Evolutionary conservation across 495 filamentous ascomycete genomes (phyloP).

Genomic region (Parmelia sp.): DNA sequence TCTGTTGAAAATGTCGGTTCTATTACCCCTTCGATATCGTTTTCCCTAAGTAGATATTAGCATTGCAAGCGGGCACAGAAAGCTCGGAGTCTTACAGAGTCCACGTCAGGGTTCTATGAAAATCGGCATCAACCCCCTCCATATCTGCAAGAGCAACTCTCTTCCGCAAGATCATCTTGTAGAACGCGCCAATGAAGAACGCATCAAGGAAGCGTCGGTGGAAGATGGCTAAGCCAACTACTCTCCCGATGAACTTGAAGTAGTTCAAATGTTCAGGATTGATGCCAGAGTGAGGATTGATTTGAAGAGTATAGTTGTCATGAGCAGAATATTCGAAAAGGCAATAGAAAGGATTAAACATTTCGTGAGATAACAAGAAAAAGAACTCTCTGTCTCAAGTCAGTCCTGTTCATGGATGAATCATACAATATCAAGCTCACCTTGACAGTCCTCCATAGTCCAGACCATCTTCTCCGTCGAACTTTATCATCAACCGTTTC

Average conservation of each 20-base stretch:
- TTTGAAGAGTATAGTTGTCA: slow-evolving; percentile 99
- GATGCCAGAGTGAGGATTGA: slow-evolving; percentile 98
- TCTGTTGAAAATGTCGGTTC: slow-evolving; percentile 94
- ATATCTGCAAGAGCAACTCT: slow-evolving; percentile 88
- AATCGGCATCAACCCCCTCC: slow-evolving; percentile 97
- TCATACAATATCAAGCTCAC: slow-evolving; percentile 34
- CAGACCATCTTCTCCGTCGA: slow-evolving; percentile 95
- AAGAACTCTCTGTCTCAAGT: slow-evolving; percentile 78
- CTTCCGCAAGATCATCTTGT: slow-evolving; percentile 99
- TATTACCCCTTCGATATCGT: slow-evolving; percentile 87
- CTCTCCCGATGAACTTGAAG: slow-evolving; percentile 99
- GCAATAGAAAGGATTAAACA: slow-evolving; percentile 99
- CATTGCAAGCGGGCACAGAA: neutral
- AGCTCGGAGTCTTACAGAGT: slow-evolving; percentile 56
- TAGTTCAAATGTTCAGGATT: slow-evolving; percentile 99
- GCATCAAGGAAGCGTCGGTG: slow-evolving; percentile 96
- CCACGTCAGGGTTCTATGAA: slow-evolving; percentile 93
- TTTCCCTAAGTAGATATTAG: slow-evolving; percentile 54
- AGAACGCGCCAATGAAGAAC: slow-evolving; percentile 98
- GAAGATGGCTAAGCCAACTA: slow-evolving; percentile 97
- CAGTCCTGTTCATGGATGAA: slow-evolving; percentile 20
- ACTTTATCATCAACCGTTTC: slow-evolving; percentile 99
- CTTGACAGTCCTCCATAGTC: slow-evolving; percentile 96
- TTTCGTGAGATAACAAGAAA: slow-evolving; percentile 99
- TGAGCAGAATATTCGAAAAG: slow-evolving; percentile 99